Evolutionary conservation across 2,329 filamentous ascomycete genomes (phyloP), one percentile per base, ranked within the genome.

Genomic region (Ophiostoma montium): DNA sequence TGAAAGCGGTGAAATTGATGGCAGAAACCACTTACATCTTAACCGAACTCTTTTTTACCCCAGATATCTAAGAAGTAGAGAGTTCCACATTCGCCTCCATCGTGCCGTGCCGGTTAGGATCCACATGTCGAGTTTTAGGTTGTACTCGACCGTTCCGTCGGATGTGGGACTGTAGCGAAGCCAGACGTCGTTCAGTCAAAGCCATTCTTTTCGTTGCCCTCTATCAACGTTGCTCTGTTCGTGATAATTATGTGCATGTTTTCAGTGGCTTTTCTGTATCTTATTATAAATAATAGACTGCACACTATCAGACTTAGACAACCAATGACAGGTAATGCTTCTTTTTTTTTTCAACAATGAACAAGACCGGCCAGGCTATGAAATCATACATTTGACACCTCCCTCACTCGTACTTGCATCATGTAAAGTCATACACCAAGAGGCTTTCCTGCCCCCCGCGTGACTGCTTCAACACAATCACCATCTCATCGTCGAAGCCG

Each of bases 401-500:
- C n/a, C n/a, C n/a, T n/a, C n/a, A n/a, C n/a, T n/a, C n/a, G 35
- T 16, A 8, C 16, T 2, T 16, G 23, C 6, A 8, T n/a, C 58
- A 85, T 31, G 84, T 86, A 64, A 95, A 95, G 63, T 95, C 86
- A 61, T 95, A 95, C 39, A 92, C 80, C 60, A 89, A 75, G 54
- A 95, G 64, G 53, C 82, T 80, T 60, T 90, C 84, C 35, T 74
- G 73, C 1, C 84, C 84, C 23, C 75, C 69, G 23, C 67, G 64
- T 54, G 77, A 75, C 64, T 90, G 84, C 55, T 85, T 82, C 46
- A 94, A 69, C 38, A 95, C 78, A 53, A 94, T 81, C n/a, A 95
- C 84, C 67, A 87, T 87, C 63, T 94, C 86, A 39, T 94, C 86
- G 59, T 95, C 87, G 58, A 95, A 95, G 0, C 86, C 86, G 9